Evolutionary conservation across 2,329 filamentous ascomycete species (phyloP).

Genomic region (Colletotrichum sp.): DNA sequence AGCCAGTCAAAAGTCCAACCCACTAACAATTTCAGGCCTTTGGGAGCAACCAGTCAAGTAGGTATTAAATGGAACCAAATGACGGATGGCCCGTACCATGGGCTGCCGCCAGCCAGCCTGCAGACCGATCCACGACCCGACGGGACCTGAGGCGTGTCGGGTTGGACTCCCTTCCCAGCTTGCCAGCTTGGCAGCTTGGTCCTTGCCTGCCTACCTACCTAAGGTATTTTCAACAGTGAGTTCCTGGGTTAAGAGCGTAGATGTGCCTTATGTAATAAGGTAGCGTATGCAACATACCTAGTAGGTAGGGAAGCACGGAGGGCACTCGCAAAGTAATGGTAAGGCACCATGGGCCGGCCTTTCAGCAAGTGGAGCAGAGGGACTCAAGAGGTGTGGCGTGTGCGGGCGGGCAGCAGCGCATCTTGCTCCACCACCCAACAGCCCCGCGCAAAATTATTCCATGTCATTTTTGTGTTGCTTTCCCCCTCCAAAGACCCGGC

Average conservation of each 20-base stretch:
- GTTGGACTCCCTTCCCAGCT: background rate
- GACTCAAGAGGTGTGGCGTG: background rate
- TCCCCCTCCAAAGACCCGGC: constrained; percentile 16
- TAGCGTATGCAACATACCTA: background rate
- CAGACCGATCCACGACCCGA: background rate
- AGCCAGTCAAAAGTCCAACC: constrained; percentile 2
- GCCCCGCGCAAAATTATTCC: constrained; percentile 21
- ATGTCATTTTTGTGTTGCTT: constrained; percentile 19
- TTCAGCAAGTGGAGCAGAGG: background rate
- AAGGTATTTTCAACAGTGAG: background rate
- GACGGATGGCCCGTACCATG: background rate
- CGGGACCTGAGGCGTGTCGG: background rate
- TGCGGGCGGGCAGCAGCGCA: background rate
- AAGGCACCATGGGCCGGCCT: background rate
- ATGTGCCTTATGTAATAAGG: background rate
- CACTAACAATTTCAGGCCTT: constrained; percentile 11
- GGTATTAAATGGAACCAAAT: background rate
- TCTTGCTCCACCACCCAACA: background rate
- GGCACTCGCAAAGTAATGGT: background rate
- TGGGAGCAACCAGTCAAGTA: background rate
- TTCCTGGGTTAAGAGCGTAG: background rate
- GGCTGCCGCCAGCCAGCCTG: background rate
- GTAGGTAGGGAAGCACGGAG: background rate
- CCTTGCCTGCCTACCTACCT: background rate
- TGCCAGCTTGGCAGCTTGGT: background rate